Conservation (phyloP, 208 protist species). For the Herpetomonas samuelpessoai region DNA sequence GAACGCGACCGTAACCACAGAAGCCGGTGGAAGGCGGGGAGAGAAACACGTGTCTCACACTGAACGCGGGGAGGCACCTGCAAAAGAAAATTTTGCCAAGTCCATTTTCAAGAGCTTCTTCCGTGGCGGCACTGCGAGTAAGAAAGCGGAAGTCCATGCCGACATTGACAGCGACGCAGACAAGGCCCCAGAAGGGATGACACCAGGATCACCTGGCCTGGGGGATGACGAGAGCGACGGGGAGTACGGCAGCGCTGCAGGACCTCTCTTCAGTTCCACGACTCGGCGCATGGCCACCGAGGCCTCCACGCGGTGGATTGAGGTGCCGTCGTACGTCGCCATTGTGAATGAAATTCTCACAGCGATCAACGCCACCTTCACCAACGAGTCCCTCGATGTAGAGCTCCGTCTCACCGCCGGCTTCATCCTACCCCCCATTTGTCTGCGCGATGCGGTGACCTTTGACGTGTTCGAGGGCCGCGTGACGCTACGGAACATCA, state of each 20-base stretch:
- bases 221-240: too few species aligned
- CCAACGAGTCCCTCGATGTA: constrained; percentile 24
- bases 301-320: constrained; percentile 32
- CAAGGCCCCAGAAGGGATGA: too few species aligned
- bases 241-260: too few species aligned
- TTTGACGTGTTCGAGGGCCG: constrained; percentile 63
- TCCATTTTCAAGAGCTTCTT: constrained; percentile 61
- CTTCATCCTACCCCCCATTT: constrained; percentile 38
- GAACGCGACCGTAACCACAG: not conserved
- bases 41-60: not conserved
- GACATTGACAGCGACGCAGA: constrained; percentile 7
- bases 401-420: constrained; percentile 42
- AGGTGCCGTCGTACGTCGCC: constrained; percentile 48
- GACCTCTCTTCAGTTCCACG: constrained; percentile 1
- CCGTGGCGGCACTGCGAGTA: constrained; percentile 12
- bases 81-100: constrained; percentile 35
- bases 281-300: not conserved
- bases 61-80: not conserved
- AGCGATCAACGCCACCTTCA: constrained; percentile 31
- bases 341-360: constrained; percentile 37
- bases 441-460: constrained; percentile 34
- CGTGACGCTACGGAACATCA: constrained; percentile 44
- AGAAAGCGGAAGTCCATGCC: constrained; percentile 2
- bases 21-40: not conserved
- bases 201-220: too few species aligned